These are phyloP conservation scores for Globisporangium paroecandrum DNA, from an alignment of 352 stramenopile species.

Conservation along the genomic window DNA sequence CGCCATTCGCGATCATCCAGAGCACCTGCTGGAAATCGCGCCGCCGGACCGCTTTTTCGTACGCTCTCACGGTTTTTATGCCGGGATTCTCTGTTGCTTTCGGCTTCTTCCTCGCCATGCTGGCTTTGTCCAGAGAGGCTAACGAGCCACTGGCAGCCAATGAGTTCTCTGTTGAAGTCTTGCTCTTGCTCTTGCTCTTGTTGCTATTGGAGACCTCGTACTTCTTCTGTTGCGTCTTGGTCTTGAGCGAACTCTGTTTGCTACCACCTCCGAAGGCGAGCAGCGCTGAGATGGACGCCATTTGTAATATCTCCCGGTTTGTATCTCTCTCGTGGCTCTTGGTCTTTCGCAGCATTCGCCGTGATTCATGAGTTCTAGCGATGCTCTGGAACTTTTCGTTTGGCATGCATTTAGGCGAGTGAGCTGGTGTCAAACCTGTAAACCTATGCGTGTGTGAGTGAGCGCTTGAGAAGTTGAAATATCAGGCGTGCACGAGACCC, in stretches of 20 bases:
- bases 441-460: neutral
- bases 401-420: neutral
- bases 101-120: neutral
- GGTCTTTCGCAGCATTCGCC: neutral
- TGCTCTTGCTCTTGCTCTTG: neutral
- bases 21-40: conserved; percentile 59
- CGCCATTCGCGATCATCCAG: conserved; percentile 67
- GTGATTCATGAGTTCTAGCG: neutral
- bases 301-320: neutral
- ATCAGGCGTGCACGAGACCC: no score
- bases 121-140: neutral
- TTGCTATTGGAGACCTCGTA: conserved; percentile 5
- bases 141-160: neutral
- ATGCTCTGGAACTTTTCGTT: no score
- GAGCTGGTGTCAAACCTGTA: neutral
- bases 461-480: no score
- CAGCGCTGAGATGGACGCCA: conserved; percentile 10
- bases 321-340: neutral
- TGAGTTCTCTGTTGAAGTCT: neutral
- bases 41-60: conserved; percentile 49
- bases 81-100: conserved; percentile 6
- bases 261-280: conserved; percentile 14
- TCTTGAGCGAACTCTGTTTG: neutral
- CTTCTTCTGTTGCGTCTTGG: conserved; percentile 3
- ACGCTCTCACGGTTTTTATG: conserved; percentile 18